Conservation (phyloP, 2,329 filamentous ascomycete species). For the Exophiala sp. region DNA sequence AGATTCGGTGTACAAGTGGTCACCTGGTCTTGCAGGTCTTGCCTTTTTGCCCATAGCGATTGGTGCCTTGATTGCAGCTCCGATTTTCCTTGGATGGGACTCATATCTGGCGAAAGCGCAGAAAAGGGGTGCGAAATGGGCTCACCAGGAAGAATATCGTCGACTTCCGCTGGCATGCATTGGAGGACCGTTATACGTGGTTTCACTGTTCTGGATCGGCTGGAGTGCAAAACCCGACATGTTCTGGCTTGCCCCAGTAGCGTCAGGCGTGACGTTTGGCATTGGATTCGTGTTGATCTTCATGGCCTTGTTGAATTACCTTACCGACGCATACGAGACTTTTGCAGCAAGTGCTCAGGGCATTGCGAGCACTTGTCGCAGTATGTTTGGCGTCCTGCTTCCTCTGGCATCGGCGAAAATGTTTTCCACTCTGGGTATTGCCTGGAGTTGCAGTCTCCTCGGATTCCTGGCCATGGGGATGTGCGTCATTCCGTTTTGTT, state of each 20-base stretch:
- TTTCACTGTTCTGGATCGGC: conserved; percentile 53
- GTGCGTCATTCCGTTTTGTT: conserved; percentile 40
- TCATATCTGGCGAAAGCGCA: conserved; percentile 54
- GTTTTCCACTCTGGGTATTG: conserved; percentile 38
- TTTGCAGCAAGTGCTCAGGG: conserved; percentile 59
- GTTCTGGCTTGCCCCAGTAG: conserved; percentile 48
- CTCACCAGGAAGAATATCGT: conserved; percentile 55
- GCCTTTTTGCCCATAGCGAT: conserved; percentile 51
- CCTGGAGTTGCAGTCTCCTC: conserved; percentile 42
- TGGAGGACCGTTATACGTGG: conserved; percentile 58
- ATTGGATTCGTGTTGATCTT: conserved; percentile 60
- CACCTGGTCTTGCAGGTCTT: conserved; percentile 34
- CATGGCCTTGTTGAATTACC: conserved; percentile 62
- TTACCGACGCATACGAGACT: conserved; percentile 65
- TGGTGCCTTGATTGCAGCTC: conserved; percentile 58
- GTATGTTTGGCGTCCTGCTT: conserved; percentile 53
- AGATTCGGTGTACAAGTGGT: conserved; percentile 36
- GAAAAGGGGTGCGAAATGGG: conserved; percentile 53
- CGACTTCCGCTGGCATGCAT: conserved; percentile 69
- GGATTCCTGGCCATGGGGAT: conserved; percentile 40
- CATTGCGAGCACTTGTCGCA: conserved; percentile 49
- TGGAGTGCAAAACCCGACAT: conserved; percentile 34
- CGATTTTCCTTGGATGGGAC: conserved; percentile 66
- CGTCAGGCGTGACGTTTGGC: conserved; percentile 61
- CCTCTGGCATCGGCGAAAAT: conserved; percentile 48